Evolutionary conservation across 2,329 filamentous ascomycete genomes (phyloP), one percentile per base, ranked within the genome.

Genomic region (Huntiella abstrusa): DNA sequence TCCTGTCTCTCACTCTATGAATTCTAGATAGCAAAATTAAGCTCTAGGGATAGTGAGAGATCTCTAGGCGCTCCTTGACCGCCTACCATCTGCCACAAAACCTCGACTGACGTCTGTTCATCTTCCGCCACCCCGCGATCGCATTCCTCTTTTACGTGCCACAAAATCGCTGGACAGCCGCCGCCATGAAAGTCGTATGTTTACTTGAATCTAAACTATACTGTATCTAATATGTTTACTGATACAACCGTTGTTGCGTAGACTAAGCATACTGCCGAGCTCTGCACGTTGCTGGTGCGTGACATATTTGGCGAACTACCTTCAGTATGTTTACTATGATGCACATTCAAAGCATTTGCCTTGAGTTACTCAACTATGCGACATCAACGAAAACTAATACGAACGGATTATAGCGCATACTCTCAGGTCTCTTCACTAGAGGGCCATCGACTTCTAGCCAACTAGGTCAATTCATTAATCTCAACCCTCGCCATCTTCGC

Each of bases 251-350:
- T 16, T 37, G 11, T 11, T 3, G 11, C 13, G 10, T 41, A 80
- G 75, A 76, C 75, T 51, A 77, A 85, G 67, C 74, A 82, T 60
- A 71, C 82, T 54, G 77, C 81, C 57, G 84, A 95, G 73, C 83
- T 96, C 58, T 94, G 85, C 68, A 75, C 80, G 66, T 77, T 93
- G 59, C 73, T 95, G 52, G 80, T 96, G 52, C 78, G 86, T 59
- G 86, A 95, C 60, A 71, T 83, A 50, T 88, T 91, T 62, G 91
- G 91, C 58, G 83, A 93, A 65, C 76, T 96, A 49, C 85, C 86
- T 52, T 84, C 85, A 59, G 88, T 95, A 81, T 57, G 80, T 39
- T 43, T 28, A 41, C 33, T 40, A 44, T 33, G 10, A 33, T 16
- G 7, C 28, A 32, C 12, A 36, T 44, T 8, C 35, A 8, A 37